Base-by-base conservation (phyloP, 441 rosid genomes). In the Capsella rubella region DNA sequence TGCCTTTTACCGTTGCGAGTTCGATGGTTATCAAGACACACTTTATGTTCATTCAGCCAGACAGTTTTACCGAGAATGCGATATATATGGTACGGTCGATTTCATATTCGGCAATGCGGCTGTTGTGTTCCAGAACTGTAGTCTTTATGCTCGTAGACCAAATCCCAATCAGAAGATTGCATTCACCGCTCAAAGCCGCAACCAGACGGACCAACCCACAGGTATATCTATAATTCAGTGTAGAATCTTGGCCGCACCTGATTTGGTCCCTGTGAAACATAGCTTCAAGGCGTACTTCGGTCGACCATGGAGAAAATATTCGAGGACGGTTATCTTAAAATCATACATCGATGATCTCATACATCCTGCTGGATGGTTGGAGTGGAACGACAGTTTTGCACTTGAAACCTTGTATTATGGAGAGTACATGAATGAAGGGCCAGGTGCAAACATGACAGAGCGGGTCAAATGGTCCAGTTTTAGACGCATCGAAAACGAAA, bases 401-500 rank as follows among this genome's bases (percentile, higher is more conserved):
- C 55, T 84, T 56, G 53, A 42, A 25, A 83, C 84, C 0, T 72
- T 87, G 2, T 82, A 79, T 65, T 87, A 83, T 8, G 86, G 85
- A 42, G 89, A 87, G 79, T 87, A 83, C 3, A 54, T 29, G 81
- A 87, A 87, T 69, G 50, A 57, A 14, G 89, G 91, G 0, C 69
- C 82, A 1, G 85, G 89, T 18, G 66, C 91, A 11, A 79, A 77
- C 43, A 77, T 82, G 14, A 76, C 73, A 1, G 60, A 58, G 10
- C 78, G 91, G 52, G 87, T 87, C 50, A 68, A 72, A n/a, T 87
- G 91, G 91, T 74, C 86, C 13, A 86, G 89, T 61, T 87, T 73
- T 34, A 67, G 62, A 37, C 75, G 75, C 12, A 81, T 85, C 3
- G 58, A 61, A 18, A 77, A 31, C 51, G 65, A 75, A 2, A 32